Conservation (phyloP, 2,329 filamentous ascomycete genomes). For the Hawksworthiomyces lignivorus region DNA sequence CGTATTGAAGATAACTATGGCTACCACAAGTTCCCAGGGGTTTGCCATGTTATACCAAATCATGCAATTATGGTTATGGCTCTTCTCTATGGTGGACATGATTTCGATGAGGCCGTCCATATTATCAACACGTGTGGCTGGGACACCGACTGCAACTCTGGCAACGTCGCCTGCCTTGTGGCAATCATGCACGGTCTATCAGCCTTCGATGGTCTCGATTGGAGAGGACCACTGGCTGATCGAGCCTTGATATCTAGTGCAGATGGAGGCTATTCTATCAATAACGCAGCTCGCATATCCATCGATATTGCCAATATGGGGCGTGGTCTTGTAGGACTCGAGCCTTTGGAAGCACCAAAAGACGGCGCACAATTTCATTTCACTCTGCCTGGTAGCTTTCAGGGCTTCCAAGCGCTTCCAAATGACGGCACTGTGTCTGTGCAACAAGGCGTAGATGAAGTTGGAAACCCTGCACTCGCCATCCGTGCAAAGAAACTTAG, state of each 20-base stretch:
- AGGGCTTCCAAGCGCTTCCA: slow-evolving; percentile 21
- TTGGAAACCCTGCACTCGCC: too few relatives aligned
- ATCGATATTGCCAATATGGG: slow-evolving; percentile 24
- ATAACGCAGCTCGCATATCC: slow-evolving; percentile 26
- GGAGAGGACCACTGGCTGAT: slow-evolving; percentile 28
- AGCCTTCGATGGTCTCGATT: slow-evolving; percentile 23
- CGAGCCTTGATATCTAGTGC: slow-evolving; percentile 27
- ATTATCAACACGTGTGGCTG: slow-evolving; percentile 29
- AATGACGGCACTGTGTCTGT: too few relatives aligned
- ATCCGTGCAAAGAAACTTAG: too few relatives aligned
- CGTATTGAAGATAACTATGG: slow-evolving; percentile 26
- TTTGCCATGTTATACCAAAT: slow-evolving; percentile 28
- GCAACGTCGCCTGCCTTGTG: slow-evolving; percentile 28
- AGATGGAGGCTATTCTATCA: slow-evolving; percentile 28
- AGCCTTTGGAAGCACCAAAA: slow-evolving; percentile 20
- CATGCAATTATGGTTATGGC: slow-evolving; percentile 27
- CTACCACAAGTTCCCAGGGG: slow-evolving; percentile 25
- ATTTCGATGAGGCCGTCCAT: slow-evolving; percentile 27
- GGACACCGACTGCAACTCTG: slow-evolving; percentile 32
- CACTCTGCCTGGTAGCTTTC: slow-evolving; percentile 26
- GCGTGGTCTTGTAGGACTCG: slow-evolving; percentile 16
- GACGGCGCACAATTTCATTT: slow-evolving; percentile 30
- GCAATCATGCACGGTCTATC: slow-evolving; percentile 27
- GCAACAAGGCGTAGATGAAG: too few relatives aligned
- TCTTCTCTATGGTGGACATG: slow-evolving; percentile 22